Base-by-base conservation (phyloP, 2,329 filamentous ascomycete genomes). In the Nectriaceae sp. region DNA sequence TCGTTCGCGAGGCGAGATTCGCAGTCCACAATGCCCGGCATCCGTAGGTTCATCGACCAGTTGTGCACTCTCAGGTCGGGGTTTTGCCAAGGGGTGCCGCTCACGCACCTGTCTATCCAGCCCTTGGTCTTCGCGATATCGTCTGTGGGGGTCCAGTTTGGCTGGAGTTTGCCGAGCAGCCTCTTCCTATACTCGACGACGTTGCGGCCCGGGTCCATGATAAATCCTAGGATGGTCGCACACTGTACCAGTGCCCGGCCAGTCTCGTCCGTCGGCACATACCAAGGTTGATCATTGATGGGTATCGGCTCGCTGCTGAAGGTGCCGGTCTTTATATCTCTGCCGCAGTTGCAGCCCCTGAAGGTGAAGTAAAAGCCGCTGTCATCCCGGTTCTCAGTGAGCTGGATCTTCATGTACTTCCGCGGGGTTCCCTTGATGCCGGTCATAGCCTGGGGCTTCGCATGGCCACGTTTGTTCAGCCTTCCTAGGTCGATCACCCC, bases 301-400 rank as follows among this genome's bases (percentile, higher is more conserved):
- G 44, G 48, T n/a, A 50, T 50, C 4, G 19, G 47, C 33, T 50
- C 43, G 11, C 22, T 46, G 11, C 38, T 46, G 38, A 50, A 46
- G n/a, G 13, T 33, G 21, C 43, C 46, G 4, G 46, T 43, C 24
- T 37, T 49, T 15, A 52, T 18, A 18, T 43, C 29, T 39, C 49
- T 52, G 4, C 49, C 46, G 29, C 49, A 52, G 46, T 52, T 52
- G 42, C 49, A 52, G 31, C 49, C 49, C 16, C 42, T 44, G 46
- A 52, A 52, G 19, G 26, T 24, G 38, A 52, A 52, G 13, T 46
- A 42, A 21, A 49, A 52, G 26, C 26, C 39, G 8, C 46, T 35
- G 21, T 48, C 38, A 2, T 35, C 40, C 35, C 44, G 35, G 11
- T 15, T 20, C n/a, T n/a, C n/a, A n/a, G n/a, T n/a, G 4, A 48